These are phyloP conservation scores for Prunus mira DNA, from an alignment of 306 rosid species.

Conservation along the genomic window DNA sequence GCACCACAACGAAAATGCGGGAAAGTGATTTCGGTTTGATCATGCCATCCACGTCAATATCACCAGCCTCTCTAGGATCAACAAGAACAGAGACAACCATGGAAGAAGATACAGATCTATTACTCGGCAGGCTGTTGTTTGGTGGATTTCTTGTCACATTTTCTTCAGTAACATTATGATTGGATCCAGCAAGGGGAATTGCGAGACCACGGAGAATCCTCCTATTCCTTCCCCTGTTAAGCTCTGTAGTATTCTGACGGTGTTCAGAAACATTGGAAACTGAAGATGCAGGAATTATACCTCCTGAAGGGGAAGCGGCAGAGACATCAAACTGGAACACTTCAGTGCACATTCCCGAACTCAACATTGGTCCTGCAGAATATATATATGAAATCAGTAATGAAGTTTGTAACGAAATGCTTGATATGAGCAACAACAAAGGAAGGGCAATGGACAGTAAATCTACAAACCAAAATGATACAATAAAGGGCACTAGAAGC, in stretches of 20 bases:
- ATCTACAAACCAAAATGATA: neutral
- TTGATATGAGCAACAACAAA: neutral
- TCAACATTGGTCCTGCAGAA: slow-evolving; percentile 80
- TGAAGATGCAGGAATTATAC: slow-evolving; percentile 79
- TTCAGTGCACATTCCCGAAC: slow-evolving; percentile 97
- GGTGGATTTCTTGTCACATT: slow-evolving; percentile 31
- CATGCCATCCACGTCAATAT: slow-evolving; percentile 64
- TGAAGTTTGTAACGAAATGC: neutral
- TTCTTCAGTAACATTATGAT: slow-evolving; percentile 57
- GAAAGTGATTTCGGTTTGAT: slow-evolving; percentile 74
- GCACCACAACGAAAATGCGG: slow-evolving; percentile 76
- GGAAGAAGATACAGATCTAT: slow-evolving; percentile 60
- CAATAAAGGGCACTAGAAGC: neutral
- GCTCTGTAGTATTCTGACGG: slow-evolving; percentile 37
- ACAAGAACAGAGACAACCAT: slow-evolving; percentile 90
- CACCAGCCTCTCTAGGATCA: slow-evolving; percentile 83
- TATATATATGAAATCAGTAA: slow-evolving; percentile 19
- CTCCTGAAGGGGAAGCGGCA: slow-evolving; percentile 62
- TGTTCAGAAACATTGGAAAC: slow-evolving; percentile 48
- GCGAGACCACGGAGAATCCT: slow-evolving; percentile 72
- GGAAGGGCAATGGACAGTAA: neutral
- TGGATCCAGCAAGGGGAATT: slow-evolving; percentile 45
- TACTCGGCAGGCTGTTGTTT: slow-evolving; percentile 53
- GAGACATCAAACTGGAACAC: slow-evolving; percentile 91
- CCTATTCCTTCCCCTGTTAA: slow-evolving; percentile 58